Base-by-base conservation (phyloP, 202 grass and related monocot species). In the Elaeis oleifera region DNA sequence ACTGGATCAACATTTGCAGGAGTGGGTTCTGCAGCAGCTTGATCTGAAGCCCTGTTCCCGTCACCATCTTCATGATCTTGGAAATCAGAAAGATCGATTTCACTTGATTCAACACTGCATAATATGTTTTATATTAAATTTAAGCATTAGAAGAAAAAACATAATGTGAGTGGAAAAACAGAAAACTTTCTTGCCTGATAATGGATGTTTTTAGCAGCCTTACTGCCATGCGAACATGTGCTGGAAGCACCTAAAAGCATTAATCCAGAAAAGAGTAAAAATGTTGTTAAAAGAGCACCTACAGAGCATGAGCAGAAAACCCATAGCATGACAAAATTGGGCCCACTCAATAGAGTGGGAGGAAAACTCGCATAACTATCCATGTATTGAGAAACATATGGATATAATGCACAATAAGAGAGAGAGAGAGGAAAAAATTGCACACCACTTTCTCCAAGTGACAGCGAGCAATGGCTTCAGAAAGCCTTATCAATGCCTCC, bases 1-100 rank as follows among this genome's bases (percentile, higher is more conserved):
- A 59, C 31, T 76, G 76, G 56, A 70, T 49, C 50, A 65, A 66
- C 48, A 70, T 81, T 74, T 66, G 58, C 14, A 44, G 59, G 62
- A 69, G 63, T 65, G 76, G 51, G 67, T 16, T 50, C 69, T 61
- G 4, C 72, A 76, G 52, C 49, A 57, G 81, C 87, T 64, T 80
- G 60, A 32, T 75, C 58, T 72, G 67, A 4, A 53, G 57, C 80
- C 23, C 53, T 59, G 68, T 74, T 71, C 61, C 72, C 75, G 23
- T 50, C 68, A 58, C 71, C 64, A 51, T 86, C 83, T 16, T 88
- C 83, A 31, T 74, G 72, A 49, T 89, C 79, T 86, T 97, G 94
- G 49, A 92, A 97, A 72, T 97, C 85, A 75, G 94, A 97, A 39
- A 97, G 88, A 82, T 97, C 88, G 67, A 97, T 76, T 80, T 97